Base-by-base conservation (phyloP, 345 rosid species). In the Passiflora organensis region DNA sequence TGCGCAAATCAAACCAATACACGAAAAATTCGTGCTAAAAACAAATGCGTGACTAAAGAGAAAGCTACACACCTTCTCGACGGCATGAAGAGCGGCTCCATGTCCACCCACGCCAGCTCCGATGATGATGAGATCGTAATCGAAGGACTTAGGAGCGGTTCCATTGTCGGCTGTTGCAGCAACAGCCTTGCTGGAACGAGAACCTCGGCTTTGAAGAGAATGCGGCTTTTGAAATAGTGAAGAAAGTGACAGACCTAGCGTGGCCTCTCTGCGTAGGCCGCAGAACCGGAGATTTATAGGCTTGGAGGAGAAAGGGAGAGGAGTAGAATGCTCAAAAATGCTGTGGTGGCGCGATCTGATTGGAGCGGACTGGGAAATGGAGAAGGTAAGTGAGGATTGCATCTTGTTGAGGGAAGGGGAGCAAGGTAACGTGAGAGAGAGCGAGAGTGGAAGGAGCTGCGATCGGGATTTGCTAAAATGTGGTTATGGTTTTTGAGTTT, bases 61-160 rank as follows among this genome's bases (percentile, higher is more conserved):
- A 22, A 1, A 39, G 2, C 3, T 2, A 1, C 23, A 0, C 13
- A 84, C 97, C 91, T 86, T 93, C 72, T 87, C 99, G 17, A 89
- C 96, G 50, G 99, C 96, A 52, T 94, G 97, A 38, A 94, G 82
- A 1, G 96, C 99, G 55, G 99, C 96, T 32, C 99, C 97, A 43
- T 89, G 99, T 4, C 97, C 99, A 13, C 99, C 97, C 17, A 93
- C 99, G 48, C 97, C 99, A 39, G 99, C 97, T 25, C 99, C 99
- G 17, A 89, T 82, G 51, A 93, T 93, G 70, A 89, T 60, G 77
- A 93, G 68, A 71, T 89, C 99, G 63, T 93, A 93, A 64, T 93
- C 95, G 48, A 89, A 93, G 18, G 89, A 77, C 72, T 79, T 78
- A 0, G 84, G 71, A 2, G 87, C 69, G 58, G 77, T 78, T 21